A percentile compares a stretch with the other conserved stretches of the same genome.
These are phyloP conservation scores for Neurospora terricola DNA, from an alignment of 495 filamentous ascomycete genomes.

Conservation along the genomic window DNA sequence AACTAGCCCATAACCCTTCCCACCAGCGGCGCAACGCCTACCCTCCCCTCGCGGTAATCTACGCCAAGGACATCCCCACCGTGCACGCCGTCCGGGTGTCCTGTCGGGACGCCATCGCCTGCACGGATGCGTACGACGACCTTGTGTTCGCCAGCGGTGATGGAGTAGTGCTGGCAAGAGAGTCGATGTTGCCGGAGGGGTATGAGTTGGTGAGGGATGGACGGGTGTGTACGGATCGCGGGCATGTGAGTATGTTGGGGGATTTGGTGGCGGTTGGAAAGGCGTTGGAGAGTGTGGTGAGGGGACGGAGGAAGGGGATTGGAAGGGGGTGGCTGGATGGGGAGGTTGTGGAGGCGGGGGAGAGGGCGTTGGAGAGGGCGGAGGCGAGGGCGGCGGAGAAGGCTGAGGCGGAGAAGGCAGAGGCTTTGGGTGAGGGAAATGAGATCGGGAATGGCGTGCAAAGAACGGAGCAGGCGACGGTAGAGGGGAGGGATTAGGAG, in stretches of 20 bases:
- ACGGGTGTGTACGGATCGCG: constrained; percentile 66
- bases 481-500: background rate
- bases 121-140: constrained; percentile 75
- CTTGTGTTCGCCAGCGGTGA: constrained; percentile 81
- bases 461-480: background rate
- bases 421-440: background rate
- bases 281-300: constrained; percentile 56
- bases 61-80: constrained; percentile 79
- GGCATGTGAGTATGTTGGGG: constrained; percentile 77
- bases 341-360: background rate
- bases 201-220: constrained; percentile 65
- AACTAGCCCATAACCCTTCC: constrained; percentile 48
- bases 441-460: background rate
- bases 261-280: constrained; percentile 75
- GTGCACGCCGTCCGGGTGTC: constrained; percentile 68
- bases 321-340: constrained; percentile 36
- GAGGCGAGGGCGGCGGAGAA: background rate
- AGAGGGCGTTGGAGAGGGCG: background rate
- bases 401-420: background rate
- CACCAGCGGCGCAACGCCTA: constrained; percentile 61
- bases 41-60: constrained; percentile 76
- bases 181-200: constrained; percentile 71
- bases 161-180: constrained; percentile 76
- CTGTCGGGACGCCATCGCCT: constrained; percentile 52
- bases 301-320: constrained; percentile 60